Base-by-base conservation (phyloP, 129 eudicot species). In the Escallonia rubra region DNA sequence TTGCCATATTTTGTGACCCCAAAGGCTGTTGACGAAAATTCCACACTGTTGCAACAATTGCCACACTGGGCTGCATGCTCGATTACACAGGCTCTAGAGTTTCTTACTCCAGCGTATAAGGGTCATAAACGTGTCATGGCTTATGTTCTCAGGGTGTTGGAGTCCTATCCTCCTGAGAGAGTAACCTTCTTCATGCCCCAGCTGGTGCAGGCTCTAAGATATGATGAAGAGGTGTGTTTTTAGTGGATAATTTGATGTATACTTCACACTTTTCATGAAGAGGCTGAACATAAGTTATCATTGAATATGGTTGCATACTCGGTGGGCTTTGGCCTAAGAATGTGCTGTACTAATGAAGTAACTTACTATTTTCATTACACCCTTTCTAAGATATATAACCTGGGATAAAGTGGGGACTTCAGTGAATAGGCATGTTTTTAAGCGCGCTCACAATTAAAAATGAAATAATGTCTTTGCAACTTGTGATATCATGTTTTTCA, bases 151-250 rank as follows among this genome's bases (percentile, higher is more conserved):
- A 85, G 97, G 84, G 99, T 94, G 74, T 81, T 90, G 79, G 99
- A 94, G 73, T 84, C 99, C 43, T 94, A 94, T 78, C 99, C 99
- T 38, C 97, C 99, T 40, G 85, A 82, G 47, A 73, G 87, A 64
- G 99, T 94, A 58, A 94, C 99, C 57, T 94, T 94, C 82, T 94
- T 94, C 92, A 94, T 94, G 99, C 99, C 99, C 71, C 99, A 94
- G 86, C 69, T 94, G 67, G 90, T 90, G 63, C 97, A 94, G 82
- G 86, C 96, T 58, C 78, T 94, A 76, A 86, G 97, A 81, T 83
- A 89, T 52, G 97, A 89, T 66, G 97, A 87, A 3, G 93, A 78
- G 89, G 97, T 89, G 57, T 66, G 87, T 66, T 76, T 70, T 56
- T 16, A 14, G 34, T 57, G 50, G 41, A 34, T 57, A 45, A 41